Evolutionary conservation across 768 basidiomycete species (phyloP), one percentile per base, ranked within the genome.

Genomic region (Boletus eberwhitei): DNA sequence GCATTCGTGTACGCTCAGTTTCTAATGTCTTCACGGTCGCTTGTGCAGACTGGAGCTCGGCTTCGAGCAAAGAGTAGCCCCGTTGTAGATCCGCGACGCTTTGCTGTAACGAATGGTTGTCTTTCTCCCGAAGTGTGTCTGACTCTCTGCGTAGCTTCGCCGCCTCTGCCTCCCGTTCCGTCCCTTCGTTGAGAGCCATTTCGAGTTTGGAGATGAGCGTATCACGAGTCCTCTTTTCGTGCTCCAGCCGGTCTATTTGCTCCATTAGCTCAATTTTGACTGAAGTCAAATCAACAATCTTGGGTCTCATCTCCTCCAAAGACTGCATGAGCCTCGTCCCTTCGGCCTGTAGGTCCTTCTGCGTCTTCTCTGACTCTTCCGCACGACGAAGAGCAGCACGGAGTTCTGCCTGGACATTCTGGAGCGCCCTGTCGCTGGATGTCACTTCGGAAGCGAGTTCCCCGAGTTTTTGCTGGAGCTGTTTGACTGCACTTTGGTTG

Each of bases 271-370:
- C 82, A 14, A 89, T 72, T 67, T 86, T 90, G 56, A 76, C 79
- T 36, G 84, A 81, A 3, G 88, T 90, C 50, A 95, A 75, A 65
- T 90, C 85, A 21, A 92, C 85, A 58, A 93, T 84, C 74, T 93
- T 93, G 38, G 88, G 82, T 31, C 87, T 81, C 83, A 93, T 87
- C 70, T 93, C 90, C 58, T 93, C 86, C 55, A 93, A 72, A n/a
- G 88, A 85, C 29, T 78, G 82, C 84, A 93, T 82, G 34, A 94
- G 78, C 49, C 76, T 79, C n/a, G 80, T 83, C 38, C 91, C 90
- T 70, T 94, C 92, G 0, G 75, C 73, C 63, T 92, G 91, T 4
- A 94, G 76, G 55, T 82, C 84, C 63, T 82, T 81, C 62, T 90
- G 86, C 4, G 75, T 83, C 61, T 74, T 77, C 68, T 92, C 89